Percentiles rank a stretch among this genome's conserved stretches.
phyloP scores from a whole-genome alignment of 1,139 yeast species.

The Wickerhamomyces sp. region DNA sequence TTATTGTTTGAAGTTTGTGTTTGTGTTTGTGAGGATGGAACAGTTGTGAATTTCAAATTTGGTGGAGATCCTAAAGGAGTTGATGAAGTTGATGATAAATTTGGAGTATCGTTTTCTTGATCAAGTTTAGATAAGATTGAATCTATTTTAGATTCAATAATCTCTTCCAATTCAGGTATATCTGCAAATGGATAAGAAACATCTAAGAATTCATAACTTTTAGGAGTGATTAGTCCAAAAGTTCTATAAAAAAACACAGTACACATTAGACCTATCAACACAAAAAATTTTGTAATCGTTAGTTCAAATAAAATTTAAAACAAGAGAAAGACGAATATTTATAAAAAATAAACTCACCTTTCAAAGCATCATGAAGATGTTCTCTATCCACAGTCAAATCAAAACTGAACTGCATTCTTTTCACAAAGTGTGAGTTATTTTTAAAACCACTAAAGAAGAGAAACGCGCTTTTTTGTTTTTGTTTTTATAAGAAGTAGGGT shows the following conservation, averaged over 20 bases:
- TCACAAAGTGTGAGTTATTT: no score
- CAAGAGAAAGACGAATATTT: neutral
- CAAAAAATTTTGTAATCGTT: no score
- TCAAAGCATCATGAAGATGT: slow-evolving; percentile 30
- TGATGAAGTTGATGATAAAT: slow-evolving; percentile 14
- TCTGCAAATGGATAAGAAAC: slow-evolving; percentile 32
- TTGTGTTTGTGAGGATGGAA: slow-evolving; percentile 4
- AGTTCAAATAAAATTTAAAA: neutral
- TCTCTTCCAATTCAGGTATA: slow-evolving; percentile 24
- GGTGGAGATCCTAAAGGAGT: slow-evolving; percentile 23
- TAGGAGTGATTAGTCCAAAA: slow-evolving; percentile 62
- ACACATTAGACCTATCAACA: slow-evolving; percentile 61
- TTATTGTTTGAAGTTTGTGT: no score
- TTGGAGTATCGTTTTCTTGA: slow-evolving; percentile 14
- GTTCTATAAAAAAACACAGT: slow-evolving; percentile 66
- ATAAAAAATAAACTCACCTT: slow-evolving; percentile 22
- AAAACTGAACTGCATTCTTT: slow-evolving; percentile 31
- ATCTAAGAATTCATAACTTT: slow-evolving; percentile 36
- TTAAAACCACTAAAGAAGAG: no score
- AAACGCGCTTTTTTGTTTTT: no score
- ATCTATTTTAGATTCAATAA: slow-evolving; percentile 25
- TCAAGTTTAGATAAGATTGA: slow-evolving; percentile 21
- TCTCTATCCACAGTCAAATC: slow-evolving; percentile 31
- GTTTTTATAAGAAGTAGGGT: no score
- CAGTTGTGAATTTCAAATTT: slow-evolving; percentile 4